Evolutionary conservation across 116 monocot genomes (phyloP).

Genomic region (Trichopus zeylanicus): DNA sequence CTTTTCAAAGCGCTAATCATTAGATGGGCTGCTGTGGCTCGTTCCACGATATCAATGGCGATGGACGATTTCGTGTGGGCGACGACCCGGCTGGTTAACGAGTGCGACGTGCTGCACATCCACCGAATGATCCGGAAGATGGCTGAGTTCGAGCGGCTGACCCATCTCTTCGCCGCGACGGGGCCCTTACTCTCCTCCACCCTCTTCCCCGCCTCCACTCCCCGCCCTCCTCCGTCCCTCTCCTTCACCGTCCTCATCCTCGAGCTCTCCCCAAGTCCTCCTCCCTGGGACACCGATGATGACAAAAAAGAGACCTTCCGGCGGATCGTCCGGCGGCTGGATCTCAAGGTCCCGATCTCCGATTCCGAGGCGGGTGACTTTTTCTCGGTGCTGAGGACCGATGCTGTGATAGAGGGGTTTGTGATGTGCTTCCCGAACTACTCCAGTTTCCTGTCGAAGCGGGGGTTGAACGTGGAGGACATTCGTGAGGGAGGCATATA

Average conservation of each 20-base stretch:
- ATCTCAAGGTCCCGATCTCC: constrained; percentile 12
- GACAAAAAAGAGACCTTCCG: constrained; percentile 12
- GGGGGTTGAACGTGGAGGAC: constrained; percentile 74
- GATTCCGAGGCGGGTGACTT: constrained; percentile 29
- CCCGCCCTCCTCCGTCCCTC: constrained; percentile 24
- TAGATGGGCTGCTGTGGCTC: too few species aligned
- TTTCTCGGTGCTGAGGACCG: constrained; percentile 20
- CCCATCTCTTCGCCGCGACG: constrained; percentile 65
- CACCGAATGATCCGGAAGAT: constrained; percentile 54
- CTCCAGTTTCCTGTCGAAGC: constrained; percentile 63
- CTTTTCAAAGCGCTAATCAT: too few species aligned
- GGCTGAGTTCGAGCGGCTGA: constrained; percentile 55
- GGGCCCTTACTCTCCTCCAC: constrained; percentile 46
- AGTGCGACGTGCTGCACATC: constrained; percentile 43
- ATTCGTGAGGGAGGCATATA: constrained; percentile 59
- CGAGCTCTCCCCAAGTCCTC: constrained; percentile 24
- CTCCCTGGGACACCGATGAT: background rate
- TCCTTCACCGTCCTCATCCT: constrained; percentile 71
- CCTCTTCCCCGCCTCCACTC: constrained; percentile 47
- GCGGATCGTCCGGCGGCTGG: constrained; percentile 21
- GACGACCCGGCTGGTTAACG: constrained; percentile 42
- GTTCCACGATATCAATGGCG: too few species aligned
- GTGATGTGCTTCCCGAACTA: constrained; percentile 80
- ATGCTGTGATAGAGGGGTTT: constrained; percentile 43
- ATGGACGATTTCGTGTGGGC: too few species aligned